Evolutionary conservation across 305 asterid species (phyloP), one percentile per base, ranked within the genome.

Genomic region (Rubia peregrina): DNA sequence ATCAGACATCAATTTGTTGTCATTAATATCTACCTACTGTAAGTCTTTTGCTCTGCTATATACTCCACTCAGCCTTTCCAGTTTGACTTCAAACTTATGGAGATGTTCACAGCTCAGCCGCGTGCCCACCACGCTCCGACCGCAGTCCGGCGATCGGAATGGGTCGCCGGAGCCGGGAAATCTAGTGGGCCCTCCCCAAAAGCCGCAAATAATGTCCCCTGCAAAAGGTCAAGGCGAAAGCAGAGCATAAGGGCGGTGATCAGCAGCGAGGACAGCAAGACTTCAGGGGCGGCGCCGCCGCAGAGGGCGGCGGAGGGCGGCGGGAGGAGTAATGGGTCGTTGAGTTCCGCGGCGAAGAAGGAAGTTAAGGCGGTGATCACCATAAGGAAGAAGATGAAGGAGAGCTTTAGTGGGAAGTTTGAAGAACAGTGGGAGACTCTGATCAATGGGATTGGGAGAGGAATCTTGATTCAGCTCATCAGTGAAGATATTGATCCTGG

Each of bases 381-480:
- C 48, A 80, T 89, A 79, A 85, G 95, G 86, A 89, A 86, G 86
- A 90, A 88, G 68, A 85, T 88, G 91, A 89, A 78, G 68, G 96
- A 89, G 70, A 88, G 71, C 61, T 61, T 93, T 62, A 71, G 30
- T 71, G 96, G 86, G 6, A 89, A 82, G 79, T 70, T 93, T 67
- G 94, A 87, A 63, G 95, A 90, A 66, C 89, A 83, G 80, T 89
- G 90, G 90, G 96, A 85, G 33, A 81, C 86, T 16, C 70, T 93
- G 11, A 65, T 89, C 12, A 90, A 90, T 81, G 94, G 89, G 49
- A 83, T 93, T 67, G 98, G 98, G 12, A 83, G 81, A 79, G 97
- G 97, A 65, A 89, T 90, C 86, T 79, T 70, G 61, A 72, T 93
- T 84, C 92, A 85, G 79, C 90, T 93, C 62, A 74, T 90, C 69